phyloP scores from a whole-genome alignment of 2,329 filamentous ascomycete genomes.

The Arthrinium puccinioides region DNA sequence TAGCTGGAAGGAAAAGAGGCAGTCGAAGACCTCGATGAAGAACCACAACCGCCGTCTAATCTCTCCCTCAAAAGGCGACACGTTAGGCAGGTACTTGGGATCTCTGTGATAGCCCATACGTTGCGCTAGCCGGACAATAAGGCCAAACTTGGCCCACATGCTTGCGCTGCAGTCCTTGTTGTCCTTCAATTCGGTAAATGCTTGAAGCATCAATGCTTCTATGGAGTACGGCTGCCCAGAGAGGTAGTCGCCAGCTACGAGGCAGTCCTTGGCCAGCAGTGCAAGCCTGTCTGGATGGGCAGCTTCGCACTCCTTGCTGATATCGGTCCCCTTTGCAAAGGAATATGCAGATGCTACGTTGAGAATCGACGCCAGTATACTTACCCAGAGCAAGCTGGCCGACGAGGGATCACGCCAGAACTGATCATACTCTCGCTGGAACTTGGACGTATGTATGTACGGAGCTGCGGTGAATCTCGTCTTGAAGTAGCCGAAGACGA shows the following conservation, averaged over 20 bases:
- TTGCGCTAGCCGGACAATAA: constrained; percentile 41
- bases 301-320: constrained; percentile 15
- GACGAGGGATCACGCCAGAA: constrained; percentile 36
- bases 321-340: constrained; percentile 19
- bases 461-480: constrained; percentile 24
- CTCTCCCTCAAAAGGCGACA: constrained; percentile 42
- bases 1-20: constrained; percentile 43
- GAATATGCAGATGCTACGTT: constrained; percentile 30
- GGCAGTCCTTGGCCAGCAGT: constrained; percentile 34
- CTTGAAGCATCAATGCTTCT: constrained; percentile 40
- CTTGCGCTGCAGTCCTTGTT: constrained; percentile 33
- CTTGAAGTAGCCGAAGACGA: constrained; percentile 26
- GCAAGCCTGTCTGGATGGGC: constrained; percentile 23
- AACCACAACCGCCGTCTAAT: constrained; percentile 44
- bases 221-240: constrained; percentile 36
- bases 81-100: constrained; percentile 30
- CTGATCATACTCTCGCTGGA: constrained; percentile 38
- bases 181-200: constrained; percentile 33
- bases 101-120: constrained; percentile 46
- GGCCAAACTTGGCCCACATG: constrained; percentile 39
- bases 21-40: constrained; percentile 38
- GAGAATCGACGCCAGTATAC: constrained; percentile 41
- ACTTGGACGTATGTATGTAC: constrained; percentile 31
- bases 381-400: constrained; percentile 40
- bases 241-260: constrained; percentile 40